phyloP scores from a whole-genome alignment of 352 stramenopile genomes.

The Phytophthora foliorum region DNA sequence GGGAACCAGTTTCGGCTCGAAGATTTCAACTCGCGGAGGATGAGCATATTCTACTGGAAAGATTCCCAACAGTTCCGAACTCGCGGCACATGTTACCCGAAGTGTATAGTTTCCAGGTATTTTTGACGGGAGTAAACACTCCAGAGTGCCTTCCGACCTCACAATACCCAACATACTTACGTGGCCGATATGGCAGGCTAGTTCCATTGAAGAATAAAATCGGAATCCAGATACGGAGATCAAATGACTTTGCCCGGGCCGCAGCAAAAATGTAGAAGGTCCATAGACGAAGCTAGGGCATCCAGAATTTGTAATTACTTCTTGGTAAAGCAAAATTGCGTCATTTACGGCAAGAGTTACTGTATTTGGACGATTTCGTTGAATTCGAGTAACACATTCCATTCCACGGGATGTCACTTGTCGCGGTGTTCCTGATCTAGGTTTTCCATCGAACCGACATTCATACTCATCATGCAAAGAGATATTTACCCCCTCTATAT shows the following conservation, averaged over 20 bases:
- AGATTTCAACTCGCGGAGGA: conserved; percentile 23
- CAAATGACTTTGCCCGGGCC: conserved; percentile 20
- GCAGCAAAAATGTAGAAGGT: conserved; percentile 18
- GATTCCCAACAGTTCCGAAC: conserved; percentile 10
- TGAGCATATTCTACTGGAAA: conserved; percentile 40
- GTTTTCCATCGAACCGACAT: conserved; percentile 37
- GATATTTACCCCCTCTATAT: conserved; percentile 24
- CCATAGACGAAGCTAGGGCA: conserved; percentile 35
- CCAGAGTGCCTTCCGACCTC: conserved; percentile 32
- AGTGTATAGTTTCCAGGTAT: conserved; percentile 50
- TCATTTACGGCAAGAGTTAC: conserved; percentile 27
- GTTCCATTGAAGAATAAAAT: conserved; percentile 40
- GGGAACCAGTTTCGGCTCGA: conserved; percentile 34
- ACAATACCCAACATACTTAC: conserved; percentile 17
- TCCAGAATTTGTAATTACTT: conserved; percentile 10
- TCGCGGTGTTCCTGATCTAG: conserved; percentile 10
- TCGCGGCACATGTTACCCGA: conserved; percentile 30
- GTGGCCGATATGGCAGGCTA: conserved; percentile 33
- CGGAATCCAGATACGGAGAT: conserved; percentile 38
- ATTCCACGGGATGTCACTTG: conserved; percentile 27
- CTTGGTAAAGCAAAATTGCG: conserved; percentile 24
- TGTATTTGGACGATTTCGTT: conserved; percentile 6
- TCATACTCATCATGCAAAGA: conserved; percentile 27
- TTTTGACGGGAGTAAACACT: conserved; percentile 39
- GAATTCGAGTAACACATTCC: conserved; percentile 21